Conservation (phyloP, 169 alveolate genomes). For the Plasmodium falciparum region DNA sequence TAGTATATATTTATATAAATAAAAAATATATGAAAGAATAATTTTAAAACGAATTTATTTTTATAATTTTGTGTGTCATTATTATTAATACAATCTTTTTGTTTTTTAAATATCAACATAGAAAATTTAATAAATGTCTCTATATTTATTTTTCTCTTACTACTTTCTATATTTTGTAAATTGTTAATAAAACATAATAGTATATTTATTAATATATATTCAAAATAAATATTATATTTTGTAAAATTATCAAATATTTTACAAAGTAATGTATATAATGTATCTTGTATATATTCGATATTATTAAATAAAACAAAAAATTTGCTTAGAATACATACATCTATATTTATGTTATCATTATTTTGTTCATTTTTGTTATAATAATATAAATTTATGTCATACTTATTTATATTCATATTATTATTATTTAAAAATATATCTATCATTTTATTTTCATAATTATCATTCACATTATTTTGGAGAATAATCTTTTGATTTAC, state of each 20-base stretch:
- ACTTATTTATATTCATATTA: not conserved
- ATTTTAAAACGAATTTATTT: constrained; percentile 7
- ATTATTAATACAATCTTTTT: not conserved
- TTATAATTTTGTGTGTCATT: not conserved
- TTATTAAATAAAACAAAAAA: constrained; percentile 10
- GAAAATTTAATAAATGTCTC: constrained; percentile 43
- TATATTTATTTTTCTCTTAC: not conserved
- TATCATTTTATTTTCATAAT: constrained; percentile 15
- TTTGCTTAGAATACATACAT: constrained; percentile 30
- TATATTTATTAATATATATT: constrained; percentile 38
- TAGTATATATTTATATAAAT: constrained; percentile 13
- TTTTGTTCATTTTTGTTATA: not conserved
- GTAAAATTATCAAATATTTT: constrained; percentile 24
- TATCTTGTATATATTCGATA: constrained; percentile 23
- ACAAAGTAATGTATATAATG: constrained; percentile 22
- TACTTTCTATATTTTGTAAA: not conserved
- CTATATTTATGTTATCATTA: not conserved
- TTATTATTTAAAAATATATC: not conserved
- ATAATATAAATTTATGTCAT: no score
- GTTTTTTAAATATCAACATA: constrained; percentile 14
- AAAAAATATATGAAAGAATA: constrained; percentile 38
- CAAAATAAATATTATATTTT: constrained; percentile 20
- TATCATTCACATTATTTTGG: not conserved
- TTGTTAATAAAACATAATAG: constrained; percentile 33
- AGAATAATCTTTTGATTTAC: constrained; percentile 5